Base-by-base conservation (phyloP, 2,329 filamentous ascomycete genomes). In the Diaporthe ampelina region DNA sequence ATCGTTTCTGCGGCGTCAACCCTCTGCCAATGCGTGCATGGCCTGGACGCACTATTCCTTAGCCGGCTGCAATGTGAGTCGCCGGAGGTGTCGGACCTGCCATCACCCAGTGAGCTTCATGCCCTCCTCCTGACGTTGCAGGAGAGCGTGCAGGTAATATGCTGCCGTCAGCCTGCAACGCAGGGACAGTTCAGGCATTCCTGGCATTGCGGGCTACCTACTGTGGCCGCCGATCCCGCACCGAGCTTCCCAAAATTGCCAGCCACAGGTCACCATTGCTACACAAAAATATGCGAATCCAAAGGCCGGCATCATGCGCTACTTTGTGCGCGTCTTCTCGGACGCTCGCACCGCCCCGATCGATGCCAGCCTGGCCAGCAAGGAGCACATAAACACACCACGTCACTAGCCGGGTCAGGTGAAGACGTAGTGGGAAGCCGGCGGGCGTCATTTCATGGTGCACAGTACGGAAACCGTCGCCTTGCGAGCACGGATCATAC, bases 381-480 rank as follows among this genome's bases (percentile, higher is more conserved):
- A 54, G 50, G 24, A 40, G 50, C 19, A 63, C 35, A 68, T 45
- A 19, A 40, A 40, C 32, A 7, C 50, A 45, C 50, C 73, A 67
- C 68, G 73, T 54, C 68, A 67, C 68, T 72, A 56, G 65, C 48
- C 57, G 32, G 73, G 68, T 74, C 73, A 74, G 68, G 58, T 67
- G 73, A 56, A 43, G 21, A 29, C 10, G 63, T 58, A 45, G 45
- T 48, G 50, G 37, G 45, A 74, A 32, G 11, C 52, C 40, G 45
- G 58, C 29, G 26, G 48, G 19, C 50, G n/a, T 54, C 35, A 43
- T 35, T 63, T n/a, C 29, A 11, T 29, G 29, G 32, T 40, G 45
- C 61, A 52, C 63, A 24, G 63, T 40, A 54, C 13, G 21, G 48
- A 17, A 32, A 32, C 40, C 4, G 48, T 68, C 63, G 45, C 63